Evolutionary conservation across 2,329 filamentous ascomycete species (phyloP).

Genomic region (Pseudocercospora musae): DNA sequence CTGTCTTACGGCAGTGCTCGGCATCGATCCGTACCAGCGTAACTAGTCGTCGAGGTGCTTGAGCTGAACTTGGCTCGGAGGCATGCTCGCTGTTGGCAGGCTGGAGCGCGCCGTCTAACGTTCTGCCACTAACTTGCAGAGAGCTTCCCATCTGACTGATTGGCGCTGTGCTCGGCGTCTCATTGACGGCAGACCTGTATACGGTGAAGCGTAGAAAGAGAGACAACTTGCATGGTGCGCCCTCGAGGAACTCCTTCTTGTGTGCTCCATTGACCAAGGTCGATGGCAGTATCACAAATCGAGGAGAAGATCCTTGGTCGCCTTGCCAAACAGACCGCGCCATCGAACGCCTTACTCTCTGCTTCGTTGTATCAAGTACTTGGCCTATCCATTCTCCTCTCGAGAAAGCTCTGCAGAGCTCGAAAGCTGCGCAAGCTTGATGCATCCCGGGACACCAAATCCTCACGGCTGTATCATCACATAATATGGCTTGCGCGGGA

Average conservation of each 20-base stretch:
- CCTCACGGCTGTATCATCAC: constrained; percentile 79
- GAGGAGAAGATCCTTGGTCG: constrained; percentile 95
- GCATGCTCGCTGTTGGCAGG: constrained; percentile 15
- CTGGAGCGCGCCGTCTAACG: not conserved
- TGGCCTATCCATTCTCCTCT: constrained; percentile 83
- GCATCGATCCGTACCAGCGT: constrained; percentile 2
- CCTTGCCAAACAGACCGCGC: constrained; percentile 75
- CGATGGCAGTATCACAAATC: constrained; percentile 93
- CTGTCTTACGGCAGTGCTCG: constrained; percentile 7
- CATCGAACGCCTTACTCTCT: constrained; percentile 74
- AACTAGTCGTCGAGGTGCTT: constrained; percentile 6
- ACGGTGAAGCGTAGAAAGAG: not conserved
- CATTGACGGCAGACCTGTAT: not conserved
- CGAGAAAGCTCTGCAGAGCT: constrained; percentile 76
- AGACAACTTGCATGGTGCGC: not conserved
- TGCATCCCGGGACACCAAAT: constrained; percentile 71
- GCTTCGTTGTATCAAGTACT: constrained; percentile 85
- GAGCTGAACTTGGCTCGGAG: constrained; percentile 9
- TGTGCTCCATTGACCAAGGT: constrained; percentile 11
- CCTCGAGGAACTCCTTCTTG: not conserved
- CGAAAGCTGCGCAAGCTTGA: constrained; percentile 81
- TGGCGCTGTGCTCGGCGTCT: not conserved
- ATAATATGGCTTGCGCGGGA: constrained; percentile 96
- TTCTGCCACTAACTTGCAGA: not conserved
- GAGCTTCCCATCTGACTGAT: not conserved